Base-by-base conservation (phyloP, 257 asterid genomes). In the Solanum chmielewskii region DNA sequence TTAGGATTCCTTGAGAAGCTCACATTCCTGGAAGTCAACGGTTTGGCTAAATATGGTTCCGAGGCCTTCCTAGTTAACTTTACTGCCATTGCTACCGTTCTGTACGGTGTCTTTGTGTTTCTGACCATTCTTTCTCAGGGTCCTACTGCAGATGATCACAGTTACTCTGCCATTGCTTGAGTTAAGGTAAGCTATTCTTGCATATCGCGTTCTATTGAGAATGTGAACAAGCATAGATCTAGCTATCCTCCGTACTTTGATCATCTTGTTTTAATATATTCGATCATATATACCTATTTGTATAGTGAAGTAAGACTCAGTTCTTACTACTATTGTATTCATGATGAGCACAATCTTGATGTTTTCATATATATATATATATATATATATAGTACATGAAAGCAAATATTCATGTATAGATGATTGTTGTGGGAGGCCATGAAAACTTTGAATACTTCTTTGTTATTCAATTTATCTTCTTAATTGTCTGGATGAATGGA, bases 51-150 rank as follows among this genome's bases (percentile, higher is more conserved):
- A 89, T 97, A 96, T 21, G 98, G 99, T 1, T 29, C 99, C 0
- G 99, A 97, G 90, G 99, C 99, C 2, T 91, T 94, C 83, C 95
- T 97, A 1, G 99, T 97, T 85, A 97, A 97, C 88, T 96, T 93
- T 91, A 96, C 98, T 7, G 99, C 99, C 89, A 90, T 97, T 11
- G 88, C 94, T 86, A 94, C 99, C 0, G 88, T 97, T 91, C 87
- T 96, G 69, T 97, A 88, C 10, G 99, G 99, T 31, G 86, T 91
- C 45, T 95, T 93, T 49, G 99, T 97, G 70, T 90, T 97, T 90
- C 59, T 97, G 69, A 95, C 99, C 1, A 92, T 89, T 69, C 90
- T 94, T 29, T 92, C 93, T 37, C 93, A 90, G 88, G 85, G 93
- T 37, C 98, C 90, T 23, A 89, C 88, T 21, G 94, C 91, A 39